Percentiles rank a stretch among this genome's conserved stretches.
phyloP scores from a whole-genome alignment of 495 filamentous ascomycete species.

The Daldinia caldariorum region DNA sequence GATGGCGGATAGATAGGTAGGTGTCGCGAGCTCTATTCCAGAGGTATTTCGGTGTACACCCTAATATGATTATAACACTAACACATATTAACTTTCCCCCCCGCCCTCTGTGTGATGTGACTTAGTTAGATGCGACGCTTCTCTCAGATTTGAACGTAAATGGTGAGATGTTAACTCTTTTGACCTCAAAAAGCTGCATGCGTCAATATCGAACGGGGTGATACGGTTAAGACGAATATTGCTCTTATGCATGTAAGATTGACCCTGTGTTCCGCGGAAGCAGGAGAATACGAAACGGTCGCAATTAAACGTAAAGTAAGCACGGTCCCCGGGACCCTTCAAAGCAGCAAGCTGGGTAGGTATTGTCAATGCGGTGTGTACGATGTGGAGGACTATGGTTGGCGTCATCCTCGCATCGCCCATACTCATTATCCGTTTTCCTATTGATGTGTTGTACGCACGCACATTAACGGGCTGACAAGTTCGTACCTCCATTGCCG shows the following conservation, averaged over 20 bases:
- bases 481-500: conserved; percentile 28
- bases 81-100: neutral
- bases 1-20: neutral
- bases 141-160: neutral
- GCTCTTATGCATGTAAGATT: neutral
- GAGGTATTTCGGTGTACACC: neutral
- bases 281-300: neutral
- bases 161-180: neutral
- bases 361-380: neutral
- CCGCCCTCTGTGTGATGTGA: neutral
- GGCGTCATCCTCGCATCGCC: conserved; percentile 3
- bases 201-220: neutral
- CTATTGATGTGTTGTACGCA: neutral
- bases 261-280: neutral
- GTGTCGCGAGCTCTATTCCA: neutral
- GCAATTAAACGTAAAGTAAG: neutral
- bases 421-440: conserved; percentile 11
- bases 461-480: conserved; percentile 13
- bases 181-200: neutral
- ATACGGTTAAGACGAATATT: neutral
- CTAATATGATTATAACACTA: neutral
- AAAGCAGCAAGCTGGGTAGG: neutral
- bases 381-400: neutral
- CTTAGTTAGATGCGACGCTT: neutral
- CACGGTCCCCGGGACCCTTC: neutral